Percentiles rank a stretch among this genome's conserved stretches.
These are phyloP conservation scores for Geosmithia flava DNA, from an alignment of 2,329 filamentous ascomycete genomes.

Conservation along the genomic window DNA sequence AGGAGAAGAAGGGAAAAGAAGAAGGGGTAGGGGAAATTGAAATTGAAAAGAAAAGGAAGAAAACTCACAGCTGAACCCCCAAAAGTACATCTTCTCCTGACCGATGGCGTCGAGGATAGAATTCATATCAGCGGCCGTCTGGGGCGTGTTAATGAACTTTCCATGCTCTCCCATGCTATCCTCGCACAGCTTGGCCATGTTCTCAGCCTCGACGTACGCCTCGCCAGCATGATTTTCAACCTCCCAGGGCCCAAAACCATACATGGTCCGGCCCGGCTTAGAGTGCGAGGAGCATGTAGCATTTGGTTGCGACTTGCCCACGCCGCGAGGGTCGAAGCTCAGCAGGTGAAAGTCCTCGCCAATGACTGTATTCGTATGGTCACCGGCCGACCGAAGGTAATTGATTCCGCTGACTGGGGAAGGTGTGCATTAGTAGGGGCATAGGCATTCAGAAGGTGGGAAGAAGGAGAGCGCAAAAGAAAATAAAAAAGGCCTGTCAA, in stretches of 20 bases:
- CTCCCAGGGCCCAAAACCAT: neutral
- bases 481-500: no score
- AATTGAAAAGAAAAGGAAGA: neutral
- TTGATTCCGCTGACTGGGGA: constrained; percentile 21
- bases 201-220: constrained; percentile 22
- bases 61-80: constrained; percentile 22
- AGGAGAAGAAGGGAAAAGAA: no score
- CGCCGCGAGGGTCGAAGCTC: constrained; percentile 33
- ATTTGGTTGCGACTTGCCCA: constrained; percentile 14
- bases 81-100: constrained; percentile 30
- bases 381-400: constrained; percentile 20
- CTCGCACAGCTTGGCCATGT: constrained; percentile 3
- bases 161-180: constrained; percentile 32
- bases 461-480: no score
- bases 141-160: constrained; percentile 32
- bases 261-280: constrained; percentile 11
- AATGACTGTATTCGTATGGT: constrained; percentile 17
- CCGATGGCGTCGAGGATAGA: constrained; percentile 54
- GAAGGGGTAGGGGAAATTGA: no score
- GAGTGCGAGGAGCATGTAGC: constrained; percentile 26
- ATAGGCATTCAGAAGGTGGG: no score
- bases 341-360: constrained; percentile 33
- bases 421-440: no score
- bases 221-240: neutral
- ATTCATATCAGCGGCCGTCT: constrained; percentile 39